Base-by-base conservation (phyloP, 768 basidiomycete species). In the Phlebiopsis flavidoalba region DNA sequence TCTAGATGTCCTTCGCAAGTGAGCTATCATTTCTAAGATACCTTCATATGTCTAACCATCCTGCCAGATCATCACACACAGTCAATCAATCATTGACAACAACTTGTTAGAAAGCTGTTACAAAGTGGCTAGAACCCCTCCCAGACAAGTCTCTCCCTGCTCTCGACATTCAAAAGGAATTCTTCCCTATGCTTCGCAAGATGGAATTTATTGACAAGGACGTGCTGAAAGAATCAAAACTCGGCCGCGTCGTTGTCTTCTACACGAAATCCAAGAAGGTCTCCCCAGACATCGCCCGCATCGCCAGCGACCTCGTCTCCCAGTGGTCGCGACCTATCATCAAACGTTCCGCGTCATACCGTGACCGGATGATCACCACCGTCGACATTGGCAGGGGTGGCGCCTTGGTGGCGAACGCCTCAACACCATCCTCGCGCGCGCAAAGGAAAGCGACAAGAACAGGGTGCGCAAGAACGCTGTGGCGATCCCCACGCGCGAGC, bases 211-310 rank as follows among this genome's bases (percentile, higher is more conserved):
- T 98, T 69, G 96, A 98, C 74, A 86, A 87, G 35, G 74, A 85
- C 19, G 91, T 92, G 5, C 87, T 99, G 66, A 96, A 95, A 71
- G 93, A 96, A 71, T 91, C 91, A 1, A 86, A 87, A 0, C 80
- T 99, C 4, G 97, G 97, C 15, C 88, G 88, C 60, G 82, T 98
- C 66, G 79, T 98, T 43, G 77, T 96, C 31, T 98, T 98, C 76
- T 99, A 99, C 79, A 96, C 95, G 22, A 95, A 95, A 70, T 92
- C 89, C 80, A 93, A 89, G 72, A 89, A 93, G 49, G 93, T 94
- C 51, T 88, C 88, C 4, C 81, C 89, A 0, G 86, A 89, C 56
- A 88, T 99, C 58, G 74, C 79, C n/a, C 86, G 91, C 57, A 83
- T 85, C 47, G 95, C 96, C 10, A 83, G 88, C 63, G 85, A 89